phyloP scores from a whole-genome alignment of 73 alveolate genomes.

The Paramecium pentaurelia region DNA sequence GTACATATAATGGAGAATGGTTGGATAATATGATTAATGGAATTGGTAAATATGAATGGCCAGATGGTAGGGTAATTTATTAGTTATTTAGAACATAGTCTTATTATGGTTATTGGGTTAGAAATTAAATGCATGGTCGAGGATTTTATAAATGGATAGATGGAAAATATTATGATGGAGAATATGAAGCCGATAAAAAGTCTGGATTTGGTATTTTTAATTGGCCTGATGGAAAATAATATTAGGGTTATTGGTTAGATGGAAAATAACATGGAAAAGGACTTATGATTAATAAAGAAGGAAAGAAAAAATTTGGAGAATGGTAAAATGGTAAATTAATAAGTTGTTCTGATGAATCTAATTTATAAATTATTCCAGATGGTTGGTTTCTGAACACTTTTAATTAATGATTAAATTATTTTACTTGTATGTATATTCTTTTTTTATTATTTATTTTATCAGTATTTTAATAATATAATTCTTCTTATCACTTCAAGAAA shows the following conservation, averaged over 20 bases:
- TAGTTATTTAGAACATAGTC: background rate
- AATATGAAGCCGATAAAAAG: constrained; percentile 57
- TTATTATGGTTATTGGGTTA: constrained; percentile 78
- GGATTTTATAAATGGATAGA: constrained; percentile 64
- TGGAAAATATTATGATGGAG: constrained; percentile 68
- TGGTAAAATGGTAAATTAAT: constrained; percentile 66
- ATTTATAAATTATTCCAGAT: background rate
- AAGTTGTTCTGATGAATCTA: background rate
- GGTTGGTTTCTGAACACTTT: background rate
- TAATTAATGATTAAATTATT: background rate
- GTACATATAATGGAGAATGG: constrained; percentile 62
- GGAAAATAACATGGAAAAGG: constrained; percentile 82
- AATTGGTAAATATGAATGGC: constrained; percentile 65
- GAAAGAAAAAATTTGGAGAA: constrained; percentile 52
- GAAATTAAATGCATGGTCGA: constrained; percentile 75
- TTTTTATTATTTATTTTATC: background rate
- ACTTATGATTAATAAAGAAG: constrained; percentile 27
- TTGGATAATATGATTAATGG: constrained; percentile 63
- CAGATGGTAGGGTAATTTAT: constrained; percentile 64
- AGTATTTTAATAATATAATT: too few species aligned
- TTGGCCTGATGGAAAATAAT: constrained; percentile 58
- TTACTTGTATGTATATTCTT: background rate
- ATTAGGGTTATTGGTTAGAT: constrained; percentile 66
- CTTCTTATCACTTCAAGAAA: background rate
- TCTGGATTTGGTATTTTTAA: constrained; percentile 64